phyloP scores from a whole-genome alignment of 2,329 filamentous ascomycete species.

The Rasamsonia emersonii region DNA sequence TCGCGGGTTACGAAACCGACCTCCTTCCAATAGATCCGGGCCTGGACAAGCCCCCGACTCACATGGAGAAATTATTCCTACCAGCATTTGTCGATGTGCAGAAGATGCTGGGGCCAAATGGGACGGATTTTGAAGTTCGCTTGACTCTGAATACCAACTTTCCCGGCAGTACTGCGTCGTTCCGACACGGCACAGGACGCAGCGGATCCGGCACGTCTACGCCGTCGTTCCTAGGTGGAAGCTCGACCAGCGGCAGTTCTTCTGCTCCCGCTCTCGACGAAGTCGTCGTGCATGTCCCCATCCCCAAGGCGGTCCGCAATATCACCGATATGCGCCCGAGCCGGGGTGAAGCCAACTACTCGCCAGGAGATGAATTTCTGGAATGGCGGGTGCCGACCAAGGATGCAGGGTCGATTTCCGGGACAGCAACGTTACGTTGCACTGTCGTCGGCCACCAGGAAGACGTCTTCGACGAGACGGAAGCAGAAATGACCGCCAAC shows the following conservation, averaged over 20 bases:
- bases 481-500: slow-evolving; percentile 22
- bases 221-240: slow-evolving; percentile 39
- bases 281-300: slow-evolving; percentile 65
- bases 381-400: slow-evolving; percentile 79
- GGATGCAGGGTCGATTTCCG: slow-evolving; percentile 59
- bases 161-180: slow-evolving; percentile 36
- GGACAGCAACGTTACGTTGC: slow-evolving; percentile 67
- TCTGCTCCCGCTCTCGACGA: slow-evolving; percentile 62
- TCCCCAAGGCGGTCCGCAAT: slow-evolving; percentile 72
- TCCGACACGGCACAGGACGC: slow-evolving; percentile 25
- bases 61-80: slow-evolving; percentile 60
- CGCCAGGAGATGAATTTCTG: slow-evolving; percentile 59
- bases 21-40: slow-evolving; percentile 63
- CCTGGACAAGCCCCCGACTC: slow-evolving; percentile 46
- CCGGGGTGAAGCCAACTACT: slow-evolving; percentile 76
- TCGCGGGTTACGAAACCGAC: slow-evolving; percentile 92
- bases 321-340: slow-evolving; percentile 72
- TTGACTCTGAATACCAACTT: slow-evolving; percentile 63
- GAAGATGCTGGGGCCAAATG: slow-evolving; percentile 64
- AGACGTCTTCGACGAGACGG: slow-evolving; percentile 40
- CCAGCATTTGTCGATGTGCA: slow-evolving; percentile 76
- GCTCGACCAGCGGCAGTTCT: slow-evolving; percentile 48
- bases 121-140: slow-evolving; percentile 82
- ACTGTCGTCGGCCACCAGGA: slow-evolving; percentile 62
- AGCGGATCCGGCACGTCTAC: slow-evolving; percentile 39